Base-by-base conservation (phyloP, 257 asterid species). In the Cynanchum wilfordii region DNA sequence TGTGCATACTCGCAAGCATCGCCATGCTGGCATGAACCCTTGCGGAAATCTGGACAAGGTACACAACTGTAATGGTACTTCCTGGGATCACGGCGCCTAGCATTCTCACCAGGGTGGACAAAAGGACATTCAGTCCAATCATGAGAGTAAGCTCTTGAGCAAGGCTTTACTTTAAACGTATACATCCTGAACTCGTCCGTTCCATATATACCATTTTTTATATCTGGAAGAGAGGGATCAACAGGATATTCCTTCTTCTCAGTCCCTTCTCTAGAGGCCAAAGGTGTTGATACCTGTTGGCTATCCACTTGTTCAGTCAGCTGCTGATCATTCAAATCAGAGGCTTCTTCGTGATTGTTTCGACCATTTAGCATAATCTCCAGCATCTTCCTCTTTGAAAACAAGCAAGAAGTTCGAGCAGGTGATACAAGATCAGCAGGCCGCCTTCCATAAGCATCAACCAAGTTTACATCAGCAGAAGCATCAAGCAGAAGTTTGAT, bases 71-170 rank as follows among this genome's bases (percentile, higher is more conserved):
- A 84, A 17, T 78, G 83, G 47, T 78, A 81, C 71, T 70, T 84
- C 15, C 85, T 76, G 24, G 87, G 87, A 44, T 84, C 87, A 55
- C 87, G 87, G 58, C 87, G 75, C 52, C 87, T 81, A 5, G 85
- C 85, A 36, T 80, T 80, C 68, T 83, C 87, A 36, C 85, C 87
- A 3, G 87, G 87, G 51, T 83, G 87, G 30, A 80, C 83, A 70
- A 83, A 83, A 42, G 87, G 87, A 49, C 87, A 83, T 70, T 80
- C 85, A 0, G 85, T 80, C 87, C 87, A 83, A 69, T 78, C 85
- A 55, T 83, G 87, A 19, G 85, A 80, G 50, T 80, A 80, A n/a
- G 85, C 85, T 72, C 85, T 67, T 3, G 87, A 80, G 69, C 87
- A 84, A 24, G 85, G 87, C 71, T 81, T 84, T 56, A 84, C 78